These are phyloP conservation scores for Crithidia brevicula DNA, from an alignment of 208 protist species.

Conservation along the genomic window DNA sequence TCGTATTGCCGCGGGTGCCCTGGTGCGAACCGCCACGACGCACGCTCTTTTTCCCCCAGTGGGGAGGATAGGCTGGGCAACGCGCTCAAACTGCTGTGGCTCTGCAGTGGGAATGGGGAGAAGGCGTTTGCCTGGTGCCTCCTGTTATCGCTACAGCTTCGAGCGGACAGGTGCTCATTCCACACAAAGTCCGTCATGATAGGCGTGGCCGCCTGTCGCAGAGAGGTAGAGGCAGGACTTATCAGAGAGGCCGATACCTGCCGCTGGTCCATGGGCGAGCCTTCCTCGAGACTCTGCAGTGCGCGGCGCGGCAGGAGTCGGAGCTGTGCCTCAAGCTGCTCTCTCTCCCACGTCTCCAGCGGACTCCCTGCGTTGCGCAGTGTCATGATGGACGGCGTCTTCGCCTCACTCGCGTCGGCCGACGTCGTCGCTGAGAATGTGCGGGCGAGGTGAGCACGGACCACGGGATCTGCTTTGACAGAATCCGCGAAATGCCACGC, in stretches of 20 bases:
- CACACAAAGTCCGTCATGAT: not conserved
- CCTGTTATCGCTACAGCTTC: not conserved
- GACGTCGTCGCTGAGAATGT: slow-evolving; percentile 34
- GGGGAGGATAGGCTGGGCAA: too few species aligned
- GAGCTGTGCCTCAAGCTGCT: slow-evolving; percentile 59
- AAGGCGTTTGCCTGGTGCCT: too few species aligned
- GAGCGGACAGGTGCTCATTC: not conserved
- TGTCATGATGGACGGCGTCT: slow-evolving; percentile 18
- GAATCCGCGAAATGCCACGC: slow-evolving; percentile 41
- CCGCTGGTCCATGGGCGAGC: slow-evolving; percentile 7
- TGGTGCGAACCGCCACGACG: not conserved
- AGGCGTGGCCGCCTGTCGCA: not conserved
- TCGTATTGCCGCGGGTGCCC: not conserved
- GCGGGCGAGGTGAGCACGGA: slow-evolving; percentile 40
- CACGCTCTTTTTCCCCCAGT: not conserved
- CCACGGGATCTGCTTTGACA: slow-evolving; percentile 28
- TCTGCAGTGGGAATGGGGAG: too few species aligned
- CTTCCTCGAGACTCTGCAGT: slow-evolving; percentile 18
- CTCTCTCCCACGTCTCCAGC: slow-evolving; percentile 53
- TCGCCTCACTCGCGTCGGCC: not conserved
- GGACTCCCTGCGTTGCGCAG: slow-evolving; percentile 9
- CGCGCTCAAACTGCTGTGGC: not conserved
- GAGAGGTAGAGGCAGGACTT: not conserved
- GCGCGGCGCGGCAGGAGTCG: slow-evolving; percentile 38
- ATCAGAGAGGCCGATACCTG: not conserved